These are phyloP conservation scores for Colletotrichum karsti DNA, from an alignment of 2,329 filamentous ascomycete species.

Conservation along the genomic window DNA sequence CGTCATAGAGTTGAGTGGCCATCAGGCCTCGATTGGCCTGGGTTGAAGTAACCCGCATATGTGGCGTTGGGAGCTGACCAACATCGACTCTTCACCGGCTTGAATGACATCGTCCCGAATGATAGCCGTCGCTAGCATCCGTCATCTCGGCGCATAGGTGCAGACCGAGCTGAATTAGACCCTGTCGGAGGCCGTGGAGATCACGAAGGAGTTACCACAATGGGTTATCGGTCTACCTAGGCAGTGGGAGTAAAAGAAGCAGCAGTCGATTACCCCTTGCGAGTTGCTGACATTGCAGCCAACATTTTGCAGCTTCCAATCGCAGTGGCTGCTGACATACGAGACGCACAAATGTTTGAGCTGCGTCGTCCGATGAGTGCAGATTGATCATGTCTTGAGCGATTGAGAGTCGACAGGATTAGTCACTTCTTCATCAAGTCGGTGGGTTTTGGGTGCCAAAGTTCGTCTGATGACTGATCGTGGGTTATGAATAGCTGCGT, in stretches of 20 bases:
- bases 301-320: not conserved
- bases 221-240: not conserved
- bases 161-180: not conserved
- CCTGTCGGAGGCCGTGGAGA: not conserved
- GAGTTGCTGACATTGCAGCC: constrained; percentile 1
- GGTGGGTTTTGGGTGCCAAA: too few relatives aligned
- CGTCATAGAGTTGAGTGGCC: not conserved
- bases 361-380: not conserved
- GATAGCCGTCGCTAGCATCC: not conserved
- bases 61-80: not conserved
- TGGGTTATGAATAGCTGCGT: not conserved
- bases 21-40: not conserved
- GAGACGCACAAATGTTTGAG: not conserved
- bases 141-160: not conserved
- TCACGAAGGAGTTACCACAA: not conserved
- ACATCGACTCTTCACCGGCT: not conserved
- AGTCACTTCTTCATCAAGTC: too few relatives aligned
- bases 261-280: not conserved
- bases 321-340: not conserved
- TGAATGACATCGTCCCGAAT: not conserved
- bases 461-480: not conserved
- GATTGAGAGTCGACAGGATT: not conserved
- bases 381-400: not conserved
- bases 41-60: not conserved
- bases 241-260: not conserved